These are phyloP conservation scores for Starmerella vaccinii DNA, from an alignment of 805 yeast species.

Conservation along the genomic window DNA sequence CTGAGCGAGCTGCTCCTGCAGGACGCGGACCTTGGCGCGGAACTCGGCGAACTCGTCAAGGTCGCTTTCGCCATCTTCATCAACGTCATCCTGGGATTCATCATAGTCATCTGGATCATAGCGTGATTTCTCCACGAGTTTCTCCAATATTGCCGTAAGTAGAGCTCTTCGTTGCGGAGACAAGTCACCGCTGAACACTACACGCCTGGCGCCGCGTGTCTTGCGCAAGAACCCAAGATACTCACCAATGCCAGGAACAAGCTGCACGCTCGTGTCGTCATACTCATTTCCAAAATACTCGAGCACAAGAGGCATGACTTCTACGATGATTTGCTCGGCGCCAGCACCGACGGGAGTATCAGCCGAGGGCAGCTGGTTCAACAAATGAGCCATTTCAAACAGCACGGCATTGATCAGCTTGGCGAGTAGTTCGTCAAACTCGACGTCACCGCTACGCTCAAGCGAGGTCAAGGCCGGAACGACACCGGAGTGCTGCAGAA, in stretches of 20 bases:
- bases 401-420: slow-evolving; percentile 66
- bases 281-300: slow-evolving; percentile 67
- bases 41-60: slow-evolving; percentile 52
- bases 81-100: slow-evolving; percentile 20
- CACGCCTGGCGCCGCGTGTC: slow-evolving; percentile 36
- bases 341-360: slow-evolving; percentile 5
- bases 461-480: slow-evolving; percentile 37
- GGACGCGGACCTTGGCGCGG: slow-evolving; percentile 58
- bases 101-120: slow-evolving; percentile 69
- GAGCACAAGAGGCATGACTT: slow-evolving; percentile 62
- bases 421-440: slow-evolving; percentile 66
- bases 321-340: slow-evolving; percentile 40
- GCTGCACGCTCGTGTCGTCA: slow-evolving; percentile 78
- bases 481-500: slow-evolving; percentile 59
- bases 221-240: slow-evolving; percentile 55
- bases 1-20: slow-evolving; percentile 72
- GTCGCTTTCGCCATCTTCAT: slow-evolving; percentile 21
- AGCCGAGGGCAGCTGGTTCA: slow-evolving; percentile 15
- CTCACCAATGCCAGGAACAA: slow-evolving; percentile 68
- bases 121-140: slow-evolving; percentile 66
- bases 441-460: slow-evolving; percentile 37
- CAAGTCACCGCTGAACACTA: slow-evolving; percentile 28
- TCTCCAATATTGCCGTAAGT: slow-evolving; percentile 45
- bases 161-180: slow-evolving; percentile 32
- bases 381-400: slow-evolving; percentile 46